Percentiles rank a stretch among this genome's conserved stretches.
Evolutionary conservation across 2,329 filamentous ascomycete genomes (phyloP).

Genomic region (Hymenoscyphus fructigenus): DNA sequence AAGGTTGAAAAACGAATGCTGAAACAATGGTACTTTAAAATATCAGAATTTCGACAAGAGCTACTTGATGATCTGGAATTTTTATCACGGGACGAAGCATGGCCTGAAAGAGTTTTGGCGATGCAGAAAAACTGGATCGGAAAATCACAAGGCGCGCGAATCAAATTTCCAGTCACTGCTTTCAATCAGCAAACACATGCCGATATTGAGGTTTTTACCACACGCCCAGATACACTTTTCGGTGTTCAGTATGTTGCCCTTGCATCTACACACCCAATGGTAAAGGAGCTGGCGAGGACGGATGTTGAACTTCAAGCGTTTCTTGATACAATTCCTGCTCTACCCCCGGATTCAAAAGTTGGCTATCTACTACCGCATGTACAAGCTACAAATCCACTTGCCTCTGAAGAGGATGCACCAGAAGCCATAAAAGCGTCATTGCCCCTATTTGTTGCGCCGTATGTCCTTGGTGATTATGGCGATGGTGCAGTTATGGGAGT

Average conservation of each 20-base stretch:
- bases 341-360: constrained; percentile 57
- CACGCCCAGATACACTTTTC: constrained; percentile 81
- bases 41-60: constrained; percentile 73
- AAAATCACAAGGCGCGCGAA: constrained; percentile 68
- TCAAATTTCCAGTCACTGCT: constrained; percentile 65
- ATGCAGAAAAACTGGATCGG: constrained; percentile 92
- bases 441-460: constrained; percentile 79
- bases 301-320: constrained; percentile 67
- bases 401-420: constrained; percentile 51
- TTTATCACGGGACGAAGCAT: constrained; percentile 61
- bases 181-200: constrained; percentile 23
- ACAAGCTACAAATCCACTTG: constrained; percentile 64
- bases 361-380: constrained; percentile 67
- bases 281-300: constrained; percentile 56
- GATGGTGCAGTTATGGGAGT: constrained; percentile 92
- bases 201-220: constrained; percentile 74
- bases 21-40: constrained; percentile 88
- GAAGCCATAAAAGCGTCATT: constrained; percentile 56
- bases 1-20: constrained; percentile 76
- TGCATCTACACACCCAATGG: constrained; percentile 70
- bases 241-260: constrained; percentile 84
- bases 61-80: constrained; percentile 69
- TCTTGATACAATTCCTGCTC: constrained; percentile 58
- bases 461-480: constrained; percentile 82
- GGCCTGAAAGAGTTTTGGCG: constrained; percentile 79